A percentile compares a stretch with the other conserved stretches of the same genome.
These are phyloP conservation scores for Chlorella ohadii DNA, from an alignment of 139 green algal species.

Conservation along the genomic window DNA sequence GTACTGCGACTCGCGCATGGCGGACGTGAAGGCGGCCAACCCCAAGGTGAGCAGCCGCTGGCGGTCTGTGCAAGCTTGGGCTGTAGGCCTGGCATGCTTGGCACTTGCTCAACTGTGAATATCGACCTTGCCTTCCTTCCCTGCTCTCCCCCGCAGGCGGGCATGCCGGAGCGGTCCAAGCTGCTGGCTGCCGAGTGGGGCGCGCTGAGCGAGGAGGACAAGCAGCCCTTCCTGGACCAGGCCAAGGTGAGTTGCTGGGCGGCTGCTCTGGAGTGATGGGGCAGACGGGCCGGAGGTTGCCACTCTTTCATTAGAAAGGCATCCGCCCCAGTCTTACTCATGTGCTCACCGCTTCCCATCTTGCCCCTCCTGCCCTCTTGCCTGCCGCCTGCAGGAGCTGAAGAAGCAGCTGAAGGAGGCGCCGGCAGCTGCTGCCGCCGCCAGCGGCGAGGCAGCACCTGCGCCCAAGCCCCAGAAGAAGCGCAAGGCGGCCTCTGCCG, in stretches of 20 bases:
- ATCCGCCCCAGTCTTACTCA: no score
- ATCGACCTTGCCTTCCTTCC: no score
- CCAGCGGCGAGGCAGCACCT: neutral
- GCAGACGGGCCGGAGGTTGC: no score
- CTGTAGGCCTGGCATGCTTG: no score
- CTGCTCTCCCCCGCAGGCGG: neutral
- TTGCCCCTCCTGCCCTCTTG: neutral
- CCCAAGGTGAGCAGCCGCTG: conserved; percentile 4
- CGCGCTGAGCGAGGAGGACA: neutral
- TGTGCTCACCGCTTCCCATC: no score
- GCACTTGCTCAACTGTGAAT: no score
- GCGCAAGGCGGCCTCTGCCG: neutral
- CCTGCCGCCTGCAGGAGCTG: neutral
- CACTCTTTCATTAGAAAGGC: no score
- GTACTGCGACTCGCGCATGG: conserved; percentile 7
- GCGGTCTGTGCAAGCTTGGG: no score
- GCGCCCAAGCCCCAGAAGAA: neutral
- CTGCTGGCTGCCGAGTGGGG: neutral
- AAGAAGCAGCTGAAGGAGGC: neutral
- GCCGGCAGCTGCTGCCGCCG: neutral
- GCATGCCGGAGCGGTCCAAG: neutral
- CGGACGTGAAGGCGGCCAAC: neutral
- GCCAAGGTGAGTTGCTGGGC: neutral
- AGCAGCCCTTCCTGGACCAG: neutral
- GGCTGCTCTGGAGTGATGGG: no score